These are phyloP conservation scores for Boeremia lycopersici DNA, from an alignment of 2,329 filamentous ascomycete genomes.

Conservation along the genomic window DNA sequence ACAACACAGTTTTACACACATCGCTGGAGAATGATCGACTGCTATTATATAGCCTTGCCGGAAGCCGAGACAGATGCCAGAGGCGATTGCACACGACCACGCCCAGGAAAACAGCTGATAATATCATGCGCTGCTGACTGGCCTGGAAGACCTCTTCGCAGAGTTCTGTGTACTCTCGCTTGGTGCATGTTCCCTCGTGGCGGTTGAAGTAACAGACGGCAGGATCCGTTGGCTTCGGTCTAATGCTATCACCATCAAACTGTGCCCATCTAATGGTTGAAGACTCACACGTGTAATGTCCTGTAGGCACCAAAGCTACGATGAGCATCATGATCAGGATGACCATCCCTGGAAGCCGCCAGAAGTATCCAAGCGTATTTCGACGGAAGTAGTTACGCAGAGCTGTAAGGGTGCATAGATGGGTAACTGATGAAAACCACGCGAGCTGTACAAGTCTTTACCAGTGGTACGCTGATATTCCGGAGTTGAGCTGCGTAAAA, in stretches of 20 bases:
- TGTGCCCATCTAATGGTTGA: neutral
- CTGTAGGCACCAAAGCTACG: slow-evolving; percentile 14
- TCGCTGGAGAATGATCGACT: slow-evolving; percentile 1
- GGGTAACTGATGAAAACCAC: slow-evolving; percentile 21
- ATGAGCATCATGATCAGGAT: slow-evolving; percentile 11
- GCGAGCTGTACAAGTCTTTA: slow-evolving; percentile 20
- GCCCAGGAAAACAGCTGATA: slow-evolving; percentile 4
- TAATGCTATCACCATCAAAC: neutral
- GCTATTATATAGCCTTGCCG: neutral
- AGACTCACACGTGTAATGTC: slow-evolving; percentile 11
- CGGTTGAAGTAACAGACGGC: slow-evolving; percentile 6
- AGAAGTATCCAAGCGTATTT: slow-evolving; percentile 1
- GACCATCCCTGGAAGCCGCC: slow-evolving; percentile 17
- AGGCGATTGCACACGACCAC: slow-evolving; percentile 13
- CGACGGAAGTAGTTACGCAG: slow-evolving; percentile 1
- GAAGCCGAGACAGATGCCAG: slow-evolving; percentile 3
- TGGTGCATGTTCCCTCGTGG: neutral
- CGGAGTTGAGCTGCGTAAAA: slow-evolving; percentile 17
- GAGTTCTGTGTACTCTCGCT: neutral
- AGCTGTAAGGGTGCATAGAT: slow-evolving; percentile 17
- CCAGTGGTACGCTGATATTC: slow-evolving; percentile 25
- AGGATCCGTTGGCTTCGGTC: slow-evolving; percentile 1
- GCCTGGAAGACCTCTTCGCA: slow-evolving; percentile 1
- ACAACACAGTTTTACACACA: neutral
- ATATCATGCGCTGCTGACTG: slow-evolving; percentile 7